Evolutionary conservation across 2,329 filamentous ascomycete genomes (phyloP).

Genomic region (Cytospora piceae): DNA sequence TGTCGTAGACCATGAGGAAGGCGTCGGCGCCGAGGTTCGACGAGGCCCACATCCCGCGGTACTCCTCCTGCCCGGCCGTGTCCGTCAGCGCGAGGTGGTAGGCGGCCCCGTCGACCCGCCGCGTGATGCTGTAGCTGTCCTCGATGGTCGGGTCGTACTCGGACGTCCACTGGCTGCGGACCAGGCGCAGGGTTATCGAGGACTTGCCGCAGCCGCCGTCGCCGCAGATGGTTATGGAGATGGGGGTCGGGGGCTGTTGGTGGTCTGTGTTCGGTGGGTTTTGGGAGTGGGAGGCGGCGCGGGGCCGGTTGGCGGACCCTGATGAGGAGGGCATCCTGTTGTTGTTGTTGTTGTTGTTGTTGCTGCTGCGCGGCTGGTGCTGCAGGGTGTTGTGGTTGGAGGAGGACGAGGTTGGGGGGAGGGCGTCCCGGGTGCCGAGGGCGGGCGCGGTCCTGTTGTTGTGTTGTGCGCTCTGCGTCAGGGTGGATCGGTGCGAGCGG

Average conservation of each 20-base stretch:
- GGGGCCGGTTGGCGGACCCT: constrained; percentile 23
- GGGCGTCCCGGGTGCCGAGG: constrained; percentile 9
- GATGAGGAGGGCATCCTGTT: constrained; percentile 29
- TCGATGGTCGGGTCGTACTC: constrained; percentile 83
- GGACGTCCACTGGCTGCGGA: constrained; percentile 81
- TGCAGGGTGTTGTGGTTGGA: constrained; percentile 4
- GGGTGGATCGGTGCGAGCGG: constrained; percentile 25
- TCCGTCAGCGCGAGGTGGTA: constrained; percentile 82
- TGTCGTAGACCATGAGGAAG: constrained; percentile 87
- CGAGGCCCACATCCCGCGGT: constrained; percentile 82
- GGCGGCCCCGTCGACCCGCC: constrained; percentile 76
- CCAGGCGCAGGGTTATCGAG: constrained; percentile 80
- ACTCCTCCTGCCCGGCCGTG: constrained; percentile 89
- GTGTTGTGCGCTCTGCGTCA: constrained; percentile 2
- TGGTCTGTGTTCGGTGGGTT: constrained; percentile 17
- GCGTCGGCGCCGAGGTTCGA: constrained; percentile 80
- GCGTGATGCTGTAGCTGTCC: constrained; percentile 84
- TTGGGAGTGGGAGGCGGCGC: constrained; percentile 23
- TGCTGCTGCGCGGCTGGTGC: neutral
- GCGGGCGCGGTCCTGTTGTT: neutral
- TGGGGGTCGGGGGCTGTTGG: constrained; percentile 53
- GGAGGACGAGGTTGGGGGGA: constrained; percentile 8
- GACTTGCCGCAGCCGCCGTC: constrained; percentile 86
- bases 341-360: neutral
- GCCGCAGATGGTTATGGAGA: constrained; percentile 82